Evolutionary conservation across 345 rosid species (phyloP).

Genomic region (Boechera retrofracta): DNA sequence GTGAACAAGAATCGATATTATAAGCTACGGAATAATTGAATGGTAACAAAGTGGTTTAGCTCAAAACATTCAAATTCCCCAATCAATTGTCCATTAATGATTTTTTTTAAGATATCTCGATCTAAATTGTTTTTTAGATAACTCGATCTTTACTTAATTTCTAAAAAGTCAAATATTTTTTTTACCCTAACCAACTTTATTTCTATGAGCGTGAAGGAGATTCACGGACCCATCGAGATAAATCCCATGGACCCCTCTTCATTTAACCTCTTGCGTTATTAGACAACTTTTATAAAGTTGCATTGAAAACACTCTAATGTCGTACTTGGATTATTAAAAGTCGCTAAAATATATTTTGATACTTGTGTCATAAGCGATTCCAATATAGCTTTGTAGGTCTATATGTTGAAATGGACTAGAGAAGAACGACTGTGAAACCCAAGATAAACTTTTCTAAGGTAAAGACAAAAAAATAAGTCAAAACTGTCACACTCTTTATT

Average conservation of each 20-base stretch:
- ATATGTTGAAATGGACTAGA: slow-evolving; percentile 37
- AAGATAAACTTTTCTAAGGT: slow-evolving; percentile 17
- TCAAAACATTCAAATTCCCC: neutral
- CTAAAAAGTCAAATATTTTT: neutral
- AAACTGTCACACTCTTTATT: slow-evolving; percentile 16
- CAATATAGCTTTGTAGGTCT: slow-evolving; percentile 26
- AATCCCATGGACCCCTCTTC: slow-evolving; percentile 12
- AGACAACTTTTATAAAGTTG: slow-evolving; percentile 17
- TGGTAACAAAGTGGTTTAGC: neutral
- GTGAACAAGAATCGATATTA: neutral
- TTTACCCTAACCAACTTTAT: neutral
- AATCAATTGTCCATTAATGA: neutral
- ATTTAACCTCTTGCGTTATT: neutral
- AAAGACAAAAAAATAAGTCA: slow-evolving; percentile 26
- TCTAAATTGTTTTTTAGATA: neutral
- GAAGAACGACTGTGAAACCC: slow-evolving; percentile 6
- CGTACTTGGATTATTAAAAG: slow-evolving; percentile 15
- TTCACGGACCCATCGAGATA: slow-evolving; percentile 16
- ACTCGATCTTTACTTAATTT: neutral
- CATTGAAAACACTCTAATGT: neutral
- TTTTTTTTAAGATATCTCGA: neutral
- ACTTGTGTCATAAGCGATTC: slow-evolving; percentile 27
- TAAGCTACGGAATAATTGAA: neutral
- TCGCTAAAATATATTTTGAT: slow-evolving; percentile 10
- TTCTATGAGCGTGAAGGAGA: neutral